Evolutionary conservation across 345 rosid species (phyloP), one percentile per base, ranked within the genome.

Genomic region (Heritiera littoralis): DNA sequence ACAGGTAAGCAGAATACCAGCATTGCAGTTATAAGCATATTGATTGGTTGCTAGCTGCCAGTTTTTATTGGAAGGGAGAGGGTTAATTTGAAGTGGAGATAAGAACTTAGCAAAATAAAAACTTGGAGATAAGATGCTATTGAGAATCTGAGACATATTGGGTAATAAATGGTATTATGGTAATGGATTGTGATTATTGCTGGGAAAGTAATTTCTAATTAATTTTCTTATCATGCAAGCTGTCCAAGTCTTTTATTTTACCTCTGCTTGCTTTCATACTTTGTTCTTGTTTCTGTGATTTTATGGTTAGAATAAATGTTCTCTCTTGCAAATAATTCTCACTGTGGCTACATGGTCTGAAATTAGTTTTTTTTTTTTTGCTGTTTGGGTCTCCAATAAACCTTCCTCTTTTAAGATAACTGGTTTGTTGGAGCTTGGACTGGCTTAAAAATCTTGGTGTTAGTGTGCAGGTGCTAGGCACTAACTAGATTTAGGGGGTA

Each of bases 1-100:
- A 93, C 94, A 20, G 98, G 98, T 93, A 67, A 15, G 58, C 9
- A 43, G 60, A 79, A 12, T 17, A n/a, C 1, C 17, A 46, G 40
- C 17, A 66, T 66, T 41, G 6, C 12, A 40, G 20, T 40, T 70
- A 17, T 23, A 20, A 45, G 56, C 32, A 10, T 70, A 70, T 48
- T 2, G 5, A 2, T 70, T 40, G 52, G 15, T 67, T 41, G 6
- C 7, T 4, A 15, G n/a, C 14, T 66, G 4, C 72, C 72, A 41
- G 2, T 9, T 41, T 43, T 20, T 17, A 1, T 40, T 66, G 23
- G 20, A 13, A n/a, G 7, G 30, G 52, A 14, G 14, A 32, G 9
- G 41, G 1, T 63, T 30, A 63, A 11, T 11, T 67, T 43, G 52
- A 67, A 67, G 5, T 17, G 9, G 32, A 12, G 32, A 32, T 12